phyloP scores from a whole-genome alignment of 495 filamentous ascomycete species.

The Lophium mytilinum region DNA sequence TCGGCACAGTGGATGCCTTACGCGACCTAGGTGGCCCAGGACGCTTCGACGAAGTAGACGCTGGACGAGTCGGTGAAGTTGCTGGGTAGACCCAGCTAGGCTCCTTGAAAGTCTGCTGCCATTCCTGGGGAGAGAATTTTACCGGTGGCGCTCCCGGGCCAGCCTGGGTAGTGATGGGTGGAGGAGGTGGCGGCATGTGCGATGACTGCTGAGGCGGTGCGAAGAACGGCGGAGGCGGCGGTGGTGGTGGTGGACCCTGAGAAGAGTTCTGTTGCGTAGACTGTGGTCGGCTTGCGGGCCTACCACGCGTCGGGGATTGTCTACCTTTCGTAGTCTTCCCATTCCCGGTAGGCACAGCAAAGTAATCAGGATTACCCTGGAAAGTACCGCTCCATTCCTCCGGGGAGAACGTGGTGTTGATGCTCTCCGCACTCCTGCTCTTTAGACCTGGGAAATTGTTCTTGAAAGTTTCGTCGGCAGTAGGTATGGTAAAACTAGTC shows the following conservation, averaged over 20 bases:
- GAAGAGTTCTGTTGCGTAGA: neutral
- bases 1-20: slow-evolving; percentile 10
- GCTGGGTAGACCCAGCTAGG: slow-evolving; percentile 43
- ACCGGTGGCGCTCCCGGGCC: slow-evolving; percentile 33
- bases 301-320: slow-evolving; percentile 30
- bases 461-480: neutral
- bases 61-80: neutral
- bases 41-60: slow-evolving; percentile 9
- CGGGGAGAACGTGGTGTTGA: slow-evolving; percentile 66
- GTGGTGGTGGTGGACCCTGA: slow-evolving; percentile 15
- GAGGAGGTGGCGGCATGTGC: slow-evolving; percentile 17
- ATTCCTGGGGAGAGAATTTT: slow-evolving; percentile 58
- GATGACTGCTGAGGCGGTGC: slow-evolving; percentile 6
- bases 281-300: slow-evolving; percentile 24
- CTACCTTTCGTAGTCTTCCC: slow-evolving; percentile 26
- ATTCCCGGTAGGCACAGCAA: slow-evolving; percentile 32
- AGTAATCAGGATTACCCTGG: slow-evolving; percentile 42
- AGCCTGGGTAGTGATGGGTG: slow-evolving; percentile 13
- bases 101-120: slow-evolving; percentile 56
- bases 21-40: neutral
- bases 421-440: slow-evolving; percentile 60
- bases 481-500: neutral
- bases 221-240: slow-evolving; percentile 5
- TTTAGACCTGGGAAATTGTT: slow-evolving; percentile 25
- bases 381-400: slow-evolving; percentile 53